Base-by-base conservation (phyloP, 2,329 filamentous ascomycete species). In the Pseudogymnoascus verrucosus region DNA sequence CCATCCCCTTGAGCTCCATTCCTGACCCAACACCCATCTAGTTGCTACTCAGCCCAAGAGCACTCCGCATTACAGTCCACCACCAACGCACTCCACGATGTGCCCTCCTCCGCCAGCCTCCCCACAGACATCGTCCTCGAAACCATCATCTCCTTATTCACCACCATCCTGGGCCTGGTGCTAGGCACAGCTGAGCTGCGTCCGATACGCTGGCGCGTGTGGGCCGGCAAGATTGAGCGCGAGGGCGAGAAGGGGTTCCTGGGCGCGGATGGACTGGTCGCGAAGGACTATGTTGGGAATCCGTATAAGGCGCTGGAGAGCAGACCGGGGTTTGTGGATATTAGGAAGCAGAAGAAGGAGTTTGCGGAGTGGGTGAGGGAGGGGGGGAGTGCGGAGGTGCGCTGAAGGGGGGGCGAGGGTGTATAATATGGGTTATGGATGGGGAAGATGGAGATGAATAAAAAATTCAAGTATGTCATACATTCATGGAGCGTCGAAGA, bases 41-140 rank as follows among this genome's bases (percentile, higher is more conserved):
- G 95, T 67, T 96, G 93, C 78, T 99, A 98, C 78, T 99, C 95
- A 61, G 92, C 93, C 57, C 90, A 96, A 76, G 95, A 99, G 78
- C 90, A 96, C 78, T 89, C 91, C 5, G 82, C 87, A 21, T 84
- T 96, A 60, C 85, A 87, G 69, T 84, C 87, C 63, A 80, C 81
- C 69, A 77, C 78, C 62, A 78, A 81, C 61, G 79, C 80, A 36
- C 31, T 74, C 80, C 44, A 71, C 78, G 3, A 71, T 78, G 26
- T 74, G 2, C 68, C 75, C 61, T 72, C 76, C 64, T 67, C 74
- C 67, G 64, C 75, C 62, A 66, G 71, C 39, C 82, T 98, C 1
- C 93, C 95, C 0, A 77, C 90, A 66, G 95, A 99, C 72, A 96
- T 99, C 70, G 85, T 87, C 39, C 82, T 96, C 69, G 95, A 99